Evolutionary conservation across 306 rosid genomes (phyloP), one percentile per base, ranked within the genome.

Genomic region (Bauhinia variegata): DNA sequence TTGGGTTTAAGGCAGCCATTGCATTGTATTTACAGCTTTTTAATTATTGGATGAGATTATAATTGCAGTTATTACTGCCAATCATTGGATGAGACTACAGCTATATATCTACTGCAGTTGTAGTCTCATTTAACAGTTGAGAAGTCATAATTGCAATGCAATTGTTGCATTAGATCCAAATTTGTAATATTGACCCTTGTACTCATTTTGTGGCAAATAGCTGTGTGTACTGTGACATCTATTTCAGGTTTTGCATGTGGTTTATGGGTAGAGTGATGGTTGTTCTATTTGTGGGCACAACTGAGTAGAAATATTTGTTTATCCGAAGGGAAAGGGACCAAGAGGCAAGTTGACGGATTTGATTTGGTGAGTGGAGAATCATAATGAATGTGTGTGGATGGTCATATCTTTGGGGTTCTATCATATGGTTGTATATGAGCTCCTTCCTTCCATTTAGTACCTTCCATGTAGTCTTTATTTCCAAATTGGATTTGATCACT

Each of bases 361-460:
- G 80, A 56, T 65, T 55, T 72, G 75, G 46, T 60, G 33, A 62
- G 65, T 66, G 82, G 74, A 60, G 67, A 75, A 76, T 51, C 42
- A 57, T 71, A 19, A 56, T 16, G 67, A 49, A 72, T 68, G 81
- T 52, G 65, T 70, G 28, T 75, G 43, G 56, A 52, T 55, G 30
- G 28, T 23, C 28, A 23, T 23, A 2, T 23, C 28, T 70, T 31
- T 42, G 50, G 43, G 79, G 54, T 71, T 58, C 70, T 28, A 66
- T 74, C 63, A 54, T 28, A 17, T 48, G 54, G 75, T 59, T 78
- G 74, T 68, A 60, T 55, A 9, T 66, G 70, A 78, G 75, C 37
- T 79, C 77, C 61, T 30, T 37, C 50, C 55, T 79, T 39, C 58
- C 51, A 18, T 78, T 55, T 18, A 54, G 23, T 36, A 23, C 23